Evolutionary conservation across 2,329 filamentous ascomycete genomes (phyloP).

Genomic region (Periconia digitata): DNA sequence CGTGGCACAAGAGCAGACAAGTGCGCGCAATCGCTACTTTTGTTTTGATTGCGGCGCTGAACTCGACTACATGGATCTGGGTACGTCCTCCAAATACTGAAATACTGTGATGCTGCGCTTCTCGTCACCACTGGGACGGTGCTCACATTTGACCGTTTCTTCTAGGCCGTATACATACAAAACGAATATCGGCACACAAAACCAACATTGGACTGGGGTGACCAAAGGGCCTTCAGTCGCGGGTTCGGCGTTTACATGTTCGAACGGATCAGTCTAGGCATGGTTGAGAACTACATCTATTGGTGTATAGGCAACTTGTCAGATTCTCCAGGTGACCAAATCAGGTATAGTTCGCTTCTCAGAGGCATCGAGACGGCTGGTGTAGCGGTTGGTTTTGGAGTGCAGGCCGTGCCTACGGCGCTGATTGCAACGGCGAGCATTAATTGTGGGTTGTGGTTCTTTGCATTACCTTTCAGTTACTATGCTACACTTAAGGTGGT

Average conservation of each 20-base stretch:
- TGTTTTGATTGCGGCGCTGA: slow-evolving; percentile 45
- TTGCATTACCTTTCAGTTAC: slow-evolving; percentile 48
- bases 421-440: slow-evolving; percentile 50
- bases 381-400: slow-evolving; percentile 47
- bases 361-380: slow-evolving; percentile 48
- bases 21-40: slow-evolving; percentile 46
- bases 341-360: slow-evolving; percentile 49
- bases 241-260: slow-evolving; percentile 50
- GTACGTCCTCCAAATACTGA: too few relatives aligned
- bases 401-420: slow-evolving; percentile 48
- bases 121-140: too few relatives aligned
- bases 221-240: slow-evolving; percentile 44
- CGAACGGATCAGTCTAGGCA: slow-evolving; percentile 42
- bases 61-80: slow-evolving; percentile 52
- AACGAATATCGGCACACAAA: slow-evolving; percentile 49
- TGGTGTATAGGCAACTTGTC: slow-evolving; percentile 52
- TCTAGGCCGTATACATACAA: slow-evolving; percentile 51
- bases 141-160: too few relatives aligned
- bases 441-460: slow-evolving; percentile 47
- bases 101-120: too few relatives aligned
- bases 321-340: slow-evolving; percentile 48
- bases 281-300: slow-evolving; percentile 52
- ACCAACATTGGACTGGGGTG: slow-evolving; percentile 49
- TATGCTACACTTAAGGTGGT: slow-evolving; percentile 49
- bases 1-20: slow-evolving; percentile 45